Evolutionary conservation across 257 asterid genomes (phyloP), one percentile per base, ranked within the genome.

Genomic region (Nicotiana benthamiana): DNA sequence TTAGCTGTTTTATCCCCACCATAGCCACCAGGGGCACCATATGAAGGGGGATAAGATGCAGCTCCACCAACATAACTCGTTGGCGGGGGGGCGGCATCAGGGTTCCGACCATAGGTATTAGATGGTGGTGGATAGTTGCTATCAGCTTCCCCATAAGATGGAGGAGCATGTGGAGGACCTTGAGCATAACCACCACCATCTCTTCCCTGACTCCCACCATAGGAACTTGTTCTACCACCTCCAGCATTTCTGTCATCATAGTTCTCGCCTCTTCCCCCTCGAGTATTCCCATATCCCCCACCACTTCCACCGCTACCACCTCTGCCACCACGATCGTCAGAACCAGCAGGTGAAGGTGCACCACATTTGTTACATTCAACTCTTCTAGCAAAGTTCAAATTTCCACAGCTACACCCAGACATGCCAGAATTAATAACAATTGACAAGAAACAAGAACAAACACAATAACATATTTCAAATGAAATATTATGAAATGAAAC

Each of bases 291-390:
- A 86, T 81, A 79, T n/a, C 84, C 85, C 46, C 85, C 86, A 79
- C 70, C 81, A 65, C 89, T 84, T 54, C 87, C 77, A 68, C 84
- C 84, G 15, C 91, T 85, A 72, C 93, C 90, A 66, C 90, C 92
- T 84, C 95, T 87, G 82, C 91, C 92, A 54, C 97, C 97, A 76
- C 95, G 97, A 80, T 91, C 97, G 64, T 87, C 96, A 83, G 92
- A 76, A 65, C 97, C 97, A 87, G 92, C 87, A 81, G 97, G 97
- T 83, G 99, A 90, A 27, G 92, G 93, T 30, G 94, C 85, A 85
- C 99, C 99, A 84, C 99, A 94, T 88, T 90, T 94, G 94, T 96
- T 91, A 87, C 99, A 96, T 81, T 96, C 97, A 61, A 90, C 91
- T 90, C 99, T 90, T 87, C 97, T 93, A 80, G 99, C 99, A 88